Conservation (phyloP, 306 rosid genomes). For the Prunus padus region DNA sequence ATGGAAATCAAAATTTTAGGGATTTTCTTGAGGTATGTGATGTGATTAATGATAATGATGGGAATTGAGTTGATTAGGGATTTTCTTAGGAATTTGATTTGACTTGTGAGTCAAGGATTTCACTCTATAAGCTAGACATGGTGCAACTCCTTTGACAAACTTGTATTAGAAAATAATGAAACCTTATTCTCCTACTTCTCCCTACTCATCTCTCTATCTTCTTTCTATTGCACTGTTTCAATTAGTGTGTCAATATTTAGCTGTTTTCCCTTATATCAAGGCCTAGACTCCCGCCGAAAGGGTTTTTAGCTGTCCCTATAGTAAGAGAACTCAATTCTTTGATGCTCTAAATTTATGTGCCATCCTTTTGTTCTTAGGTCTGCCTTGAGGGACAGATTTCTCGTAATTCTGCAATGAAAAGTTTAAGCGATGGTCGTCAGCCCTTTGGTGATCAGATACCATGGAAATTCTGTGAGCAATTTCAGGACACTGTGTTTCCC, state of each 20-base stretch:
- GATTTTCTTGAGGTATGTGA: background rate
- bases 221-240: too few species aligned
- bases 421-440: slow-evolving; percentile 76
- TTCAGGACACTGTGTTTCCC: slow-evolving; percentile 81
- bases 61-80: background rate
- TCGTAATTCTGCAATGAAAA: slow-evolving; percentile 68
- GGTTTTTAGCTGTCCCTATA: background rate
- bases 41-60: background rate
- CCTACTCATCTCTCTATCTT: too few species aligned
- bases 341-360: slow-evolving; percentile 13
- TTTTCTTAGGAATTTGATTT: background rate
- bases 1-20: background rate
- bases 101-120: background rate
- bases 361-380: slow-evolving; percentile 45
- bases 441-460: slow-evolving; percentile 96
- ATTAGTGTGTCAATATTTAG: too few species aligned
- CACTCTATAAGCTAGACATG: too few species aligned
- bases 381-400: slow-evolving; percentile 92
- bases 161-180: background rate
- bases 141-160: too few species aligned
- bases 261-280: background rate
- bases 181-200: background rate
- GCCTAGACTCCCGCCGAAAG: background rate
- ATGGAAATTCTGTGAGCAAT: slow-evolving; percentile 94
- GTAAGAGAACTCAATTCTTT: background rate